Base-by-base conservation (phyloP, 805 yeast genomes). In the Blastobotrys muscicola region DNA sequence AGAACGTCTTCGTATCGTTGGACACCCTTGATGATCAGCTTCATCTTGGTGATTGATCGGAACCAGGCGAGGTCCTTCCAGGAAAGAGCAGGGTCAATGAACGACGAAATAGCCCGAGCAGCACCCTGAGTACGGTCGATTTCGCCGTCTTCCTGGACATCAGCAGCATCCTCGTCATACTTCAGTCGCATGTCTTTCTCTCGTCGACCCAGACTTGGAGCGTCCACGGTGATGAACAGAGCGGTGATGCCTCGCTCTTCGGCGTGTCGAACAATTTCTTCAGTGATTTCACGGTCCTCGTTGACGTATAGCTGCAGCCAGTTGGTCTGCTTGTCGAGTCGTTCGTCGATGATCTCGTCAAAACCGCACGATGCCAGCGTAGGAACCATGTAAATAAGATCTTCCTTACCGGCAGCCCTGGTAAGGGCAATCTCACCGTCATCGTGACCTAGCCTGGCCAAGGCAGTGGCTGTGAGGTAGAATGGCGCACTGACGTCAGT, bases 281-380 rank as follows among this genome's bases (percentile, higher is more conserved):
- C 67, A 30, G 87, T 75, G 42, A 78, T 68, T n/a, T 71, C 69
- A 42, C 92, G 71, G 61, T 86, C 89, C 12, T 80, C 67, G 55
- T 85, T 84, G 37, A 87, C 92, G 56, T 87, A 87, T 41, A 87
- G 68, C 64, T 87, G 96, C 61, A 78, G 78, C 96, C 96, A 87
- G 59, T 85, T 89, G 7, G 80, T 70, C 59, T 87, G 95, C 33
- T 70, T 70, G 10, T 74, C 76, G 1, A 64, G 64, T 29, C 82
- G 79, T 4, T 80, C 84, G 45, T 75, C 85, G 3, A 81, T 76
- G 48, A 87, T 83, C 59, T 87, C 97, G 53, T 86, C 92, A 50
- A 85, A 72, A 2, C 95, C 78, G 59, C 87, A 85, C 4, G 95
- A 83, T 1, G 97, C 90, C 53, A 86, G 69, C 1, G 95, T 89